These are phyloP conservation scores for Clitoria ternatea DNA, from an alignment of 306 rosid species.

Conservation along the genomic window DNA sequence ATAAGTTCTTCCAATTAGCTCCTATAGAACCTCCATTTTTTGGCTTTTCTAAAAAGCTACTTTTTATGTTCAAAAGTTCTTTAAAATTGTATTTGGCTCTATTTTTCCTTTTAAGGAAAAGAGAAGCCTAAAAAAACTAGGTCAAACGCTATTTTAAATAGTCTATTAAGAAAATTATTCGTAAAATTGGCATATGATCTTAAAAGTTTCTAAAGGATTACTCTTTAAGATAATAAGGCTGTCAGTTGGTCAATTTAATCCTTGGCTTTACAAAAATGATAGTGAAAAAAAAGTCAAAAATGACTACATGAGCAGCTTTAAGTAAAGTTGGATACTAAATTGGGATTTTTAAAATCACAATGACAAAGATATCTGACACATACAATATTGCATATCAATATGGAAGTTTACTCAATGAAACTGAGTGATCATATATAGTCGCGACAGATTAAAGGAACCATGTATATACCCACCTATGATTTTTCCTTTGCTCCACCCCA, in stretches of 20 bases:
- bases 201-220: not conserved
- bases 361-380: no score
- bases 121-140: not conserved
- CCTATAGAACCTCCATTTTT: not conserved
- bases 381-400: no score
- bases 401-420: no score
- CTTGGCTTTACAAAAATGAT: no score
- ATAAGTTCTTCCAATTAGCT: not conserved
- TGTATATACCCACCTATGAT: slow-evolving; percentile 49
- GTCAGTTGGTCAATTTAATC: no score
- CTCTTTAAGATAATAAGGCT: no score
- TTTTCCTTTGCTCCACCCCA: slow-evolving; percentile 47
- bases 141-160: not conserved
- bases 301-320: no score
- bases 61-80: not conserved
- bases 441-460: not conserved
- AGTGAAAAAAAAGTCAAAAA: no score
- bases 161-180: not conserved
- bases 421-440: not conserved
- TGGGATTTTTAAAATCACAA: no score
- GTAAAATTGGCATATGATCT: not conserved
- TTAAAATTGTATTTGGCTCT: not conserved
- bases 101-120: not conserved
- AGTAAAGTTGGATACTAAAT: no score
- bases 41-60: not conserved